A percentile compares a stretch with the other conserved stretches of the same genome.
phyloP scores from a whole-genome alignment of 2,329 filamentous ascomycete genomes.

The Claviceps sp. region DNA sequence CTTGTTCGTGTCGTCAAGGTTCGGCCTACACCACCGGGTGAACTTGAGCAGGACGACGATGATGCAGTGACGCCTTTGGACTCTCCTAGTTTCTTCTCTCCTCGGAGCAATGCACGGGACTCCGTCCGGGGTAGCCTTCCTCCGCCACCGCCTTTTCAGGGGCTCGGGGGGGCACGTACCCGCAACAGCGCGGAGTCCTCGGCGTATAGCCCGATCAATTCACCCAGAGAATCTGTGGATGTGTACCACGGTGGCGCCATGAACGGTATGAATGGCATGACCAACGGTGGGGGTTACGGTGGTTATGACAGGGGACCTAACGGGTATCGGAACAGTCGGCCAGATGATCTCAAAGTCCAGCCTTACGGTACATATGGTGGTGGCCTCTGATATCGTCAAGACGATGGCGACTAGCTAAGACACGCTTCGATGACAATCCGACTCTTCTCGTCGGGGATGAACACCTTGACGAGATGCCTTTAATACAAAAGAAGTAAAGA shows the following conservation, averaged over 20 bases:
- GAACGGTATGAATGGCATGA: constrained; percentile 19
- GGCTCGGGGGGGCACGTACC: constrained; percentile 35
- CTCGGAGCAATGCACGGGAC: constrained; percentile 28
- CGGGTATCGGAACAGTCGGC: constrained; percentile 27
- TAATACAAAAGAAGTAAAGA: constrained; percentile 48
- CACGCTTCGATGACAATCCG: constrained; percentile 71
- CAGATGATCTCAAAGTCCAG: constrained; percentile 36
- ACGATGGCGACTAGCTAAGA: constrained; percentile 25
- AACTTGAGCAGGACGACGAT: constrained; percentile 68
- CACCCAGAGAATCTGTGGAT: constrained; percentile 46
- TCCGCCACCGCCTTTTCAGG: constrained; percentile 43
- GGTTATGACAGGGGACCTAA: constrained; percentile 25
- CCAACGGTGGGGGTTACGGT: constrained; percentile 24
- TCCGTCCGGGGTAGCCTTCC: constrained; percentile 28
- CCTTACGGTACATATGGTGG: constrained; percentile 8
- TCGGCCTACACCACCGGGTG: constrained; percentile 56
- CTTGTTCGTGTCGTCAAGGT: constrained; percentile 77
- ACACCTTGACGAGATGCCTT: constrained; percentile 60
- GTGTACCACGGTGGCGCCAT: constrained; percentile 23
- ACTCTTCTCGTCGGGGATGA: constrained; percentile 64
- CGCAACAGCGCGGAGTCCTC: constrained; percentile 56
- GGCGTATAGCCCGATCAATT: constrained; percentile 60
- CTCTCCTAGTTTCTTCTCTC: constrained; percentile 55
- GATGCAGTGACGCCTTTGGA: constrained; percentile 51
- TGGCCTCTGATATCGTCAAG: constrained; percentile 6